phyloP scores from a whole-genome alignment of 129 eudicot species.

The Saussurea involucrata region DNA sequence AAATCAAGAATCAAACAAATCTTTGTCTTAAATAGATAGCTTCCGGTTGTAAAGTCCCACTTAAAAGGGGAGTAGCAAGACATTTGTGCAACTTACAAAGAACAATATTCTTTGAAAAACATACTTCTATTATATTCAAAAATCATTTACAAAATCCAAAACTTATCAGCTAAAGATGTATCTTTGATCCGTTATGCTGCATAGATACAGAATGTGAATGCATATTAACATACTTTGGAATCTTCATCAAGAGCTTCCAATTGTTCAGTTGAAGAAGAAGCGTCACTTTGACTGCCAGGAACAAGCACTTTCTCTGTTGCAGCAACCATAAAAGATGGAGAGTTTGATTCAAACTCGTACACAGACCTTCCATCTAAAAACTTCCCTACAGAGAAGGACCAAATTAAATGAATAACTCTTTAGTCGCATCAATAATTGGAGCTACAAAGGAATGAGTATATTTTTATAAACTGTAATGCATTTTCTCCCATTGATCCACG shows the following conservation, averaged over 20 bases:
- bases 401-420: slow-evolving; percentile 17
- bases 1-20: background rate
- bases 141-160: too few relatives aligned
- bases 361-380: slow-evolving; percentile 44
- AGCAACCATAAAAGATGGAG: slow-evolving; percentile 55
- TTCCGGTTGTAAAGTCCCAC: background rate
- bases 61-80: too few relatives aligned
- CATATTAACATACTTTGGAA: slow-evolving; percentile 43
- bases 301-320: slow-evolving; percentile 73
- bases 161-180: too few relatives aligned
- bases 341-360: slow-evolving; percentile 50
- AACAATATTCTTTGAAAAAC: too few relatives aligned
- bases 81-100: too few relatives aligned
- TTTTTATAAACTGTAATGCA: background rate
- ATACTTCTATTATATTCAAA: background rate
- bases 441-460: background rate
- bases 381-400: slow-evolving; percentile 64
- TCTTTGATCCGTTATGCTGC: too few relatives aligned
- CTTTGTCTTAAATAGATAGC: background rate
- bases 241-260: slow-evolving; percentile 48
- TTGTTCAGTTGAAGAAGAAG: slow-evolving; percentile 46
- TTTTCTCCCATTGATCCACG: background rate
- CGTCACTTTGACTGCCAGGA: slow-evolving; percentile 62
- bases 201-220: background rate
- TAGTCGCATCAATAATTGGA: background rate